Evolutionary conservation across 768 basidiomycete genomes (phyloP).

Genomic region (Lactifluus rugatus): DNA sequence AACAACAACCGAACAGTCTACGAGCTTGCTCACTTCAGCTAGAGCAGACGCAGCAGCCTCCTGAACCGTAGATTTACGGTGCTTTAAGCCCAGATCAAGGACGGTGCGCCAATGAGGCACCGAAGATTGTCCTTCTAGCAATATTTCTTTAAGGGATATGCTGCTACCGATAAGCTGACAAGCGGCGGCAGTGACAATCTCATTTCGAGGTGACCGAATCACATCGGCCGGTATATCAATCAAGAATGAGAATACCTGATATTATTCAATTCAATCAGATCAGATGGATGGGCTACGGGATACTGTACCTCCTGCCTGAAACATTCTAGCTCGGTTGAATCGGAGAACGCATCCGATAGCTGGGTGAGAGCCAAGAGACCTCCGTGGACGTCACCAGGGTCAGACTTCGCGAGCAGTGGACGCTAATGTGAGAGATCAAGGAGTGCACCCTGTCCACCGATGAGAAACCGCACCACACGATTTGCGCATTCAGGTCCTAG

Average conservation of each 20-base stretch:
- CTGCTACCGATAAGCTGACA: constrained; percentile 61
- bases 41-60: constrained; percentile 67
- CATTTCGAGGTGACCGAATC: constrained; percentile 57
- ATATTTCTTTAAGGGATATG: constrained; percentile 48
- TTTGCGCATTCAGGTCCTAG: constrained; percentile 42
- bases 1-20: constrained; percentile 54
- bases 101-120: constrained; percentile 59
- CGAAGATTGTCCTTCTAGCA: constrained; percentile 31
- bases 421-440: constrained; percentile 31
- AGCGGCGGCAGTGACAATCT: constrained; percentile 59
- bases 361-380: constrained; percentile 65
- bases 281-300: neutral
- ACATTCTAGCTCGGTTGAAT: constrained; percentile 18
- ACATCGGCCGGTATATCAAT: constrained; percentile 45
- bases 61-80: constrained; percentile 55
- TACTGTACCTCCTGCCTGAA: constrained; percentile 36
- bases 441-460: constrained; percentile 17
- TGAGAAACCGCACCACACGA: constrained; percentile 40
- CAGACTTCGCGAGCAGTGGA: constrained; percentile 49
- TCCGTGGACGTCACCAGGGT: constrained; percentile 71
- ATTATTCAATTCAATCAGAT: neutral
- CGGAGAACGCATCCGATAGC: constrained; percentile 51
- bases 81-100: constrained; percentile 63
- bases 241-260: constrained; percentile 59
- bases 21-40: constrained; percentile 55